These are phyloP conservation scores for Neurospora tetraspora DNA, from an alignment of 495 filamentous ascomycete species.

Conservation along the genomic window DNA sequence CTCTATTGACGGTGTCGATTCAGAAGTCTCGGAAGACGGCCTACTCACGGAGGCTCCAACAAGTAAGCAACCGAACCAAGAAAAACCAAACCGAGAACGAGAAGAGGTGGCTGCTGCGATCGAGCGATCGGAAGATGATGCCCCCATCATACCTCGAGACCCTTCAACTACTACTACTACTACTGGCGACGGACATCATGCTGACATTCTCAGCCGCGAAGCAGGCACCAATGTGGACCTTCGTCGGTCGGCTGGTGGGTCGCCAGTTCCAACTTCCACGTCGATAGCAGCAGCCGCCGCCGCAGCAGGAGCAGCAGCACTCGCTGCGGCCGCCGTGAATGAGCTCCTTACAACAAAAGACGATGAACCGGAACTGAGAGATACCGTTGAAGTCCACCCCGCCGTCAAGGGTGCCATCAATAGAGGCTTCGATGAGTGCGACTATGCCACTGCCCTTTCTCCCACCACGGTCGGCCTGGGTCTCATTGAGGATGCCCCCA, in stretches of 20 bases:
- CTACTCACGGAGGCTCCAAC: not conserved
- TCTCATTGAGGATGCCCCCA: conserved; percentile 15
- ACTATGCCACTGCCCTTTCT: not conserved
- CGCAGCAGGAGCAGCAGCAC: not conserved
- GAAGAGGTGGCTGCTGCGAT: not conserved
- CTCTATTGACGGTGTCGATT: not conserved
- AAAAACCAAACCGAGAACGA: not conserved
- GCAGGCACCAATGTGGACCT: not conserved
- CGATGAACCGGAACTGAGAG: not conserved
- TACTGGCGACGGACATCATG: not conserved
- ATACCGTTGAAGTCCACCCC: not conserved
- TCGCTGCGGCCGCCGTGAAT: not conserved
- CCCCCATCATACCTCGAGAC: not conserved
- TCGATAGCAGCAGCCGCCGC: not conserved
- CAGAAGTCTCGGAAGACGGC: not conserved
- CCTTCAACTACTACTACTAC: not conserved
- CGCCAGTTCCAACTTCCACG: not conserved
- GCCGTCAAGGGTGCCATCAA: not conserved
- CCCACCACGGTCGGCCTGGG: conserved; percentile 13
- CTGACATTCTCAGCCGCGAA: not conserved
- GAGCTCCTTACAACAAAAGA: not conserved
- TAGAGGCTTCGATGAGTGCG: not conserved
- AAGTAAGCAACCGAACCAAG: not conserved
- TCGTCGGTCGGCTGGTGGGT: not conserved
- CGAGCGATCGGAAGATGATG: not conserved